phyloP scores from a whole-genome alignment of 2,329 filamentous ascomycete genomes.

The Pestalotiopsis sp. region DNA sequence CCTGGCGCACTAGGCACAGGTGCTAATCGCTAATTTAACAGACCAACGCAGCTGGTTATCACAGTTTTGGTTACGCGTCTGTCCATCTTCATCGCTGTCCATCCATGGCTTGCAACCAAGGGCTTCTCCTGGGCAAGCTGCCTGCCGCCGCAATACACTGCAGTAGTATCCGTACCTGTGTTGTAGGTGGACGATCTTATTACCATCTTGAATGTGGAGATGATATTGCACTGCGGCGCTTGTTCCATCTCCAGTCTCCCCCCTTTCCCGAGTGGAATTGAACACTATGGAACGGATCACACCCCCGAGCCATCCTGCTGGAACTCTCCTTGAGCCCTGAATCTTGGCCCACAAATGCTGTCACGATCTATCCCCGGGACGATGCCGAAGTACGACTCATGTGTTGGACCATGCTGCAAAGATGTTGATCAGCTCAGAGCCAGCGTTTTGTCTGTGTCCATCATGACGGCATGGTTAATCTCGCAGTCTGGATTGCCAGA shows the following conservation, averaged over 20 bases:
- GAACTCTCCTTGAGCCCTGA: not conserved
- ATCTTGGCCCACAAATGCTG: not conserved
- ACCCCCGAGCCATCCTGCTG: not conserved
- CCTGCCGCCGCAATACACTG: not conserved
- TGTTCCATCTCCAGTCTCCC: not conserved
- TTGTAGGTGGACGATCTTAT: not conserved
- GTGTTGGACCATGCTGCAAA: not conserved
- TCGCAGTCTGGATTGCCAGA: not conserved
- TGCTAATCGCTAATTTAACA: constrained; percentile 6
- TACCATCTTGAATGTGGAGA: not conserved
- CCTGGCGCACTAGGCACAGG: not conserved
- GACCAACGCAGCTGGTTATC: not conserved
- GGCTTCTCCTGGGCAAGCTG: too few relatives aligned
- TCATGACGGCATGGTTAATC: not conserved
- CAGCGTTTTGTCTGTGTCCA: not conserved
- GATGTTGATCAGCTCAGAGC: not conserved
- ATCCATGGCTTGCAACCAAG: not conserved
- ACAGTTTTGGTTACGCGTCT: not conserved
- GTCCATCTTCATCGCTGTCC: constrained; percentile 2
- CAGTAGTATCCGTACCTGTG: not conserved
- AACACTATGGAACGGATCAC: not conserved
- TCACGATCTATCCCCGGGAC: not conserved
- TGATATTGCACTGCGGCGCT: not conserved
- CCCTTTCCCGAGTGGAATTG: not conserved
- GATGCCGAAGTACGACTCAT: not conserved